These are phyloP conservation scores for Lablab purpureus DNA, from an alignment of 306 rosid genomes.

Conservation along the genomic window DNA sequence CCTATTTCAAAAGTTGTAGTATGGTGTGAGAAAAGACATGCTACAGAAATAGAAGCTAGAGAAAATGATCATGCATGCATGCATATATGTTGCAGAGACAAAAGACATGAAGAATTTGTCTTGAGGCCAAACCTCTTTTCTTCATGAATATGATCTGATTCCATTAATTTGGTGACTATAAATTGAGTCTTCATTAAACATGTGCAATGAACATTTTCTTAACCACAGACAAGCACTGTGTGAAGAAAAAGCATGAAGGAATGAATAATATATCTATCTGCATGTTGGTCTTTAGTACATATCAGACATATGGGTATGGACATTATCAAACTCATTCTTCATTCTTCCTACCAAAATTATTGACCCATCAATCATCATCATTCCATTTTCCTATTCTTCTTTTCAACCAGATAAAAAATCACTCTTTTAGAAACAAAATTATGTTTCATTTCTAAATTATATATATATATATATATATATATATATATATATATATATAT, in stretches of 20 bases:
- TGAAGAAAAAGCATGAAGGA: not conserved
- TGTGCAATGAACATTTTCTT: conserved; percentile 8
- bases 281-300: not conserved
- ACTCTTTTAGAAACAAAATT: not conserved
- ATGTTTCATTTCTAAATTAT: not conserved
- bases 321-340: not conserved
- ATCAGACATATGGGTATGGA: not conserved
- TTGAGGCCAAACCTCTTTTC: not conserved
- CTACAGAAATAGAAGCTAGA: not conserved
- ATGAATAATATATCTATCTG: not conserved
- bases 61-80: not conserved
- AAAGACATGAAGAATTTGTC: conserved; percentile 16
- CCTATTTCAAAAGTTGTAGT: not conserved
- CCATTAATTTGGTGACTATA: not conserved
- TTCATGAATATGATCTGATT: not conserved
- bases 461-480: no score
- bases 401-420: not conserved
- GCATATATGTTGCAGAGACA: not conserved
- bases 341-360: not conserved
- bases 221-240: conserved; percentile 17
- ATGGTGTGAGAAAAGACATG: not conserved
- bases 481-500: no score
- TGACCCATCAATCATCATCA: not conserved
- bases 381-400: not conserved
- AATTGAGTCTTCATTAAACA: not conserved